Conservation (phyloP, 2,329 filamentous ascomycete genomes). For the Taxawa tesnikishii region DNA sequence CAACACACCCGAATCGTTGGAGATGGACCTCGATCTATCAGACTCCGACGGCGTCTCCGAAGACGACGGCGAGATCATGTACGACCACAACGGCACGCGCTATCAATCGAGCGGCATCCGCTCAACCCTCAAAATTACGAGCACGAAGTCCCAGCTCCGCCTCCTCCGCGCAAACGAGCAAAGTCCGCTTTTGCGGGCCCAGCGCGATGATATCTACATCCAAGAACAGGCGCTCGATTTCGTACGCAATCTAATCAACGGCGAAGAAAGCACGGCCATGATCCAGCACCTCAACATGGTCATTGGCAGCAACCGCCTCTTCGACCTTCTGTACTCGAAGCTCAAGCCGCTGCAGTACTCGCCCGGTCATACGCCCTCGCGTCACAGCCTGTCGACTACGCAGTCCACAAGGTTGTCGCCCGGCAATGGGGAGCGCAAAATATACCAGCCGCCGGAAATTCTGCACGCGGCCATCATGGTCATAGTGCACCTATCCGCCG, state of each 20-base stretch:
- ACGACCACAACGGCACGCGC: conserved; percentile 25
- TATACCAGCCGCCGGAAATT: conserved; percentile 44
- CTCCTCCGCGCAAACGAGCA: conserved; percentile 37
- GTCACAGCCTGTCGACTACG: conserved; percentile 15
- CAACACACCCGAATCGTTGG: conserved; percentile 35
- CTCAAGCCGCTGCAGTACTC: conserved; percentile 48
- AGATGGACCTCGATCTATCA: conserved; percentile 24
- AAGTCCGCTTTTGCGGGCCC: conserved; percentile 53
- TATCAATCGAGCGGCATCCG: conserved; percentile 22
- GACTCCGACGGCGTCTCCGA: conserved; percentile 16
- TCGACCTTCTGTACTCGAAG: conserved; percentile 70
- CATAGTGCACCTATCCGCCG: conserved; percentile 78
- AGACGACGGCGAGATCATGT: conserved; percentile 34
- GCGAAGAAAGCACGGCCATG: conserved; percentile 51
- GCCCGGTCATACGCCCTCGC: conserved; percentile 32
- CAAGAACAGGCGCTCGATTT: conserved; percentile 88
- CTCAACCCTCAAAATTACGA: conserved; percentile 17
- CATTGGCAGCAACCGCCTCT: conserved; percentile 65
- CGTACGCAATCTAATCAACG: conserved; percentile 76
- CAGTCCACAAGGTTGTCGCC: background rate
- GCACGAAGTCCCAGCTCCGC: conserved; percentile 5
- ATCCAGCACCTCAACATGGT: conserved; percentile 72
- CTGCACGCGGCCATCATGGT: conserved; percentile 69
- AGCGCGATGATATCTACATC: conserved; percentile 68
- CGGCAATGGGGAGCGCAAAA: background rate